phyloP scores from a whole-genome alignment of 345 rosid species.

The Excoecaria agallocha region DNA sequence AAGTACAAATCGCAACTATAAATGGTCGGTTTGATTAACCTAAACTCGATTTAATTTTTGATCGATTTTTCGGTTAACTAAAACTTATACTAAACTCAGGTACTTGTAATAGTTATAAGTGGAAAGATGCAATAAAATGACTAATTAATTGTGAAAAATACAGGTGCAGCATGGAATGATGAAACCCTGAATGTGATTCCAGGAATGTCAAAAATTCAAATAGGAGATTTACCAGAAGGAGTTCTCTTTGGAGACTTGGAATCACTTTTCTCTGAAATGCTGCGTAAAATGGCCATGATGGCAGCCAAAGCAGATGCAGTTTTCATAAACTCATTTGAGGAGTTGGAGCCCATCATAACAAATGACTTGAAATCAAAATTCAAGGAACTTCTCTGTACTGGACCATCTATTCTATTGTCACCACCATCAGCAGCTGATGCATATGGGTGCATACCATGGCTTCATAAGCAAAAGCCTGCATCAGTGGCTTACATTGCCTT shows the following conservation, averaged over 20 bases:
- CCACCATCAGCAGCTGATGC: conserved; percentile 11
- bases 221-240: conserved; percentile 43
- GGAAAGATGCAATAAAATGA: neutral
- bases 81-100: too few relatives aligned
- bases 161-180: conserved; percentile 24
- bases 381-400: conserved; percentile 30
- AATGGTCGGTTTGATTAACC: too few relatives aligned
- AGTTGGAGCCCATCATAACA: conserved; percentile 35
- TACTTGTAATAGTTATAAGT: too few relatives aligned
- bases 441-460: conserved; percentile 34
- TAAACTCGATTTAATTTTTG: too few relatives aligned
- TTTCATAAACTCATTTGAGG: conserved; percentile 41
- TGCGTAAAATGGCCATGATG: conserved; percentile 33
- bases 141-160: neutral
- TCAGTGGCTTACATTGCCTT: conserved; percentile 46
- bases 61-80: too few relatives aligned
- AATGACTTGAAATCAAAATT: conserved; percentile 34
- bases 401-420: conserved; percentile 34
- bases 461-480: conserved; percentile 26
- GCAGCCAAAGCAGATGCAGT: conserved; percentile 39
- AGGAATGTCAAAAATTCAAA: conserved; percentile 35
- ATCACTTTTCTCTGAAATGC: conserved; percentile 39
- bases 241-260: conserved; percentile 33
- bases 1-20: too few relatives aligned
- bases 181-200: conserved; percentile 31